These are phyloP conservation scores for Anthoceros angustus DNA, from an alignment of 225 moss, liverwort and hornwort species.

Conservation along the genomic window DNA sequence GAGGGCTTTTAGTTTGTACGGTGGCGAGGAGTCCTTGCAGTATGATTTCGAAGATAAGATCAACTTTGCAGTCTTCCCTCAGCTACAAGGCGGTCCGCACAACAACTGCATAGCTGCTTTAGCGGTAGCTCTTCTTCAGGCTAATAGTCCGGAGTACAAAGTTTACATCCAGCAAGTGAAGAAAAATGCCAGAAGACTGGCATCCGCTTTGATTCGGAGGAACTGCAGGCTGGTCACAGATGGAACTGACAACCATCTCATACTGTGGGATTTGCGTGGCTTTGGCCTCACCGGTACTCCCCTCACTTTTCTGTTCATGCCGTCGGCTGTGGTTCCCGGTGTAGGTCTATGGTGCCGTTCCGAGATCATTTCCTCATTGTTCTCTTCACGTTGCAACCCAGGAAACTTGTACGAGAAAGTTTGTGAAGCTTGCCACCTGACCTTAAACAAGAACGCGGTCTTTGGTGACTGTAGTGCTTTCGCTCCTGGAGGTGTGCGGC, in stretches of 20 bases:
- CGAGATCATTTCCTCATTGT: neutral
- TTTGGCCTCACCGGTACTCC: constrained; percentile 47
- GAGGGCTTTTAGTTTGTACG: constrained; percentile 8
- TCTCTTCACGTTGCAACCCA: constrained; percentile 7
- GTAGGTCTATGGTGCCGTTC: no score
- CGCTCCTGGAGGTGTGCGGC: constrained; percentile 69
- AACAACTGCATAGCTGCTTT: constrained; percentile 90
- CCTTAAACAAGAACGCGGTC: constrained; percentile 66
- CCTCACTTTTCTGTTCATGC: neutral
- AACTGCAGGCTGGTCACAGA: constrained; percentile 82
- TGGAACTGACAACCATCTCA: constrained; percentile 75
- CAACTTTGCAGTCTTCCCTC: constrained; percentile 73
- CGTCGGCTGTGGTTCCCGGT: neutral
- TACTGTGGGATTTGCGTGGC: constrained; percentile 75
- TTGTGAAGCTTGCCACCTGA: constrained; percentile 79
- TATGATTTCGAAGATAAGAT: constrained; percentile 72
- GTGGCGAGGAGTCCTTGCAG: constrained; percentile 16
- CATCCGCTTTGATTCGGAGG: constrained; percentile 38
- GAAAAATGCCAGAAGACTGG: constrained; percentile 52
- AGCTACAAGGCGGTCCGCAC: constrained; percentile 78
- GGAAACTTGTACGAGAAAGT: constrained; percentile 67
- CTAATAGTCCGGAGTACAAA: constrained; percentile 35
- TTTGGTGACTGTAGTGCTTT: constrained; percentile 63
- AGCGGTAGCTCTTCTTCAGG: constrained; percentile 70
- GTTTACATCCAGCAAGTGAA: constrained; percentile 71